A percentile compares a stretch with the other conserved stretches of the same genome.
Evolutionary conservation across 176 grass and related monocot genomes (phyloP).

Genomic region (Phragmites australis): DNA sequence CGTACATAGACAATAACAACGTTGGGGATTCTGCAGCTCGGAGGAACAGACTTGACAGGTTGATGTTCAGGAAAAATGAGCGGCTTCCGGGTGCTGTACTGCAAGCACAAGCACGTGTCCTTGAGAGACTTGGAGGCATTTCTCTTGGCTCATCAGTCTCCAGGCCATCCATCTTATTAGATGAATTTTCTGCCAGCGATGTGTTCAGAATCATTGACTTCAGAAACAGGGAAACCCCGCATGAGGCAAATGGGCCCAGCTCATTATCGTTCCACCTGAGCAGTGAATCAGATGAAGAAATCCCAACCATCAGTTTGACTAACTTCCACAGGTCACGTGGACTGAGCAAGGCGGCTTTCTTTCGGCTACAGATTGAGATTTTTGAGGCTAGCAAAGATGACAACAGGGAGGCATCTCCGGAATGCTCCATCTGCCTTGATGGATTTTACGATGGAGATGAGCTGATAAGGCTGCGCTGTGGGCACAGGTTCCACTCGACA

Average conservation of each 20-base stretch:
- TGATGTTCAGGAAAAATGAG: slow-evolving; percentile 69
- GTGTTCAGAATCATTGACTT: slow-evolving; percentile 56
- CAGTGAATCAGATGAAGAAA: slow-evolving; percentile 55
- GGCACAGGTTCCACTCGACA: slow-evolving; percentile 75
- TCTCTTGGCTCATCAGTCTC: slow-evolving; percentile 60
- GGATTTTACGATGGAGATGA: slow-evolving; percentile 59
- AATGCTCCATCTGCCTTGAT: slow-evolving; percentile 94
- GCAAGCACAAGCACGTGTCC: slow-evolving; percentile 80
- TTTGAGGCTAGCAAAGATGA: slow-evolving; percentile 65
- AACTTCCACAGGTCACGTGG: slow-evolving; percentile 57
- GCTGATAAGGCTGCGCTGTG: slow-evolving; percentile 61
- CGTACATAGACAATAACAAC: slow-evolving; percentile 45
- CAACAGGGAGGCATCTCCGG: slow-evolving; percentile 39
- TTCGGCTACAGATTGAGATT: slow-evolving; percentile 56
- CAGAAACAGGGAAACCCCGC: slow-evolving; percentile 40
- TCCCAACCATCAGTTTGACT: slow-evolving; percentile 3
- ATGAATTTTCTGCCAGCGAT: slow-evolving; percentile 57
- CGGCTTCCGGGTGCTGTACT: slow-evolving; percentile 73
- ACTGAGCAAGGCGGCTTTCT: slow-evolving; percentile 63
- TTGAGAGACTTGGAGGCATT: slow-evolving; percentile 79
- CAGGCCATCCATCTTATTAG: slow-evolving; percentile 60
- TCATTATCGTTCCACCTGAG: slow-evolving; percentile 39
- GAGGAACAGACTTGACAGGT: slow-evolving; percentile 58
- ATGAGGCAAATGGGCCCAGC: slow-evolving; percentile 22
- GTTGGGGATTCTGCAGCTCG: slow-evolving; percentile 46